phyloP scores from a whole-genome alignment of 805 yeast species.

The Saturnispora bothae region DNA sequence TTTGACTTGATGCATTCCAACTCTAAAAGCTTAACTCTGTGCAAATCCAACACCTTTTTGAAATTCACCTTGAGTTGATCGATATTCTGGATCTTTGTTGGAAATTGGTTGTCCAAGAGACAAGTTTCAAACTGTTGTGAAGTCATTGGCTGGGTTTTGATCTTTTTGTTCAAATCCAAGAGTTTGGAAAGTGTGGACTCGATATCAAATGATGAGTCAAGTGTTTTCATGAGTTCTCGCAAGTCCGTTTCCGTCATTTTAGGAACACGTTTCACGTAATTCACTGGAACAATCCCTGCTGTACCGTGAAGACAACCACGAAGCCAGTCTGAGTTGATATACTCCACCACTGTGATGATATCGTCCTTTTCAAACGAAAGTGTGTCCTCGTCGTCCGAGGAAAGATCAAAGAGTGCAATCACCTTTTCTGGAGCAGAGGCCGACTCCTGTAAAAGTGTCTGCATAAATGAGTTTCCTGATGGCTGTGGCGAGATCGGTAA shows the following conservation, averaged over 20 bases:
- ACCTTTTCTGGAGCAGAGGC: constrained; percentile 33
- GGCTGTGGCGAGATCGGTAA: not conserved
- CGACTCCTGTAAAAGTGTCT: constrained; percentile 6
- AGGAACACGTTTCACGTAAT: constrained; percentile 74
- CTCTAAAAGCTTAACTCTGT: constrained; percentile 69
- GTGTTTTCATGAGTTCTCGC: constrained; percentile 33
- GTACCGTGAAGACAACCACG: constrained; percentile 75
- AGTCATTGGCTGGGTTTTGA: constrained; percentile 28
- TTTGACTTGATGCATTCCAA: constrained; percentile 60
- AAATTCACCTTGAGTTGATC: constrained; percentile 66
- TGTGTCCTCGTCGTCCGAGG: constrained; percentile 75
- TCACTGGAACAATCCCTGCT: constrained; percentile 84
- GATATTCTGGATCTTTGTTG: constrained; percentile 59
- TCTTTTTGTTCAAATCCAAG: constrained; percentile 24
- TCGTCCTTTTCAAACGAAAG: constrained; percentile 82
- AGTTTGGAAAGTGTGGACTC: constrained; percentile 58
- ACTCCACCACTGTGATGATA: constrained; percentile 74
- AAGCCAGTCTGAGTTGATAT: constrained; percentile 93
- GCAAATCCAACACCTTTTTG: constrained; percentile 66
- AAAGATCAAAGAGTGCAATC: constrained; percentile 73
- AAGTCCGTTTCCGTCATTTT: constrained; percentile 56
- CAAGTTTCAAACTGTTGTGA: constrained; percentile 24
- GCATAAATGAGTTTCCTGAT: constrained; percentile 12
- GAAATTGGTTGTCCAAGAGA: constrained; percentile 53
- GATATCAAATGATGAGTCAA: constrained; percentile 50